These are phyloP conservation scores for Pythium utonaiense DNA, from an alignment of 352 stramenopile species.

Conservation along the genomic window DNA sequence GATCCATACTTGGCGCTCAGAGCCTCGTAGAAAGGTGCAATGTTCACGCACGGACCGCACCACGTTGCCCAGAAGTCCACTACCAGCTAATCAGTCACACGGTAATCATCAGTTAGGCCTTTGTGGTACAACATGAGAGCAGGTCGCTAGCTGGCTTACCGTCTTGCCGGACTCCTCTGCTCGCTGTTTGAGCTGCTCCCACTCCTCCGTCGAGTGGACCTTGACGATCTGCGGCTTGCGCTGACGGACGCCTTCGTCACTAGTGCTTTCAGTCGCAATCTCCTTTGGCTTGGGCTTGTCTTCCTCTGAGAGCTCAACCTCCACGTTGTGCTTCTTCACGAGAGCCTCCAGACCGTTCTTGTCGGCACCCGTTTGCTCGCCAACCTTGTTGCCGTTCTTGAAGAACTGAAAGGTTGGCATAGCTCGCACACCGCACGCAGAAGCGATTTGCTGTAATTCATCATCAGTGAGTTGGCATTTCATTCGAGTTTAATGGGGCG, in stretches of 20 bases:
- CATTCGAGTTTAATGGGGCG: neutral
- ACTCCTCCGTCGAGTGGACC: slow-evolving; percentile 52
- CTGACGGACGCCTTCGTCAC: slow-evolving; percentile 40
- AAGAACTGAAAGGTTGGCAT: slow-evolving; percentile 97
- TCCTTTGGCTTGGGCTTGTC: slow-evolving; percentile 38
- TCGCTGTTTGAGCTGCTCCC: slow-evolving; percentile 43
- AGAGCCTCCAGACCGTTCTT: slow-evolving; percentile 46
- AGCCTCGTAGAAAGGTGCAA: slow-evolving; percentile 72
- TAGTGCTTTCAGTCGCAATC: neutral
- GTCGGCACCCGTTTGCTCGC: slow-evolving; percentile 87
- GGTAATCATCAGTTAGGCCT: neutral
- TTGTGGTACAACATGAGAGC: neutral
- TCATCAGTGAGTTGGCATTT: neutral
- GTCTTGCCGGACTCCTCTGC: slow-evolving; percentile 39
- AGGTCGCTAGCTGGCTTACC: slow-evolving; percentile 26
- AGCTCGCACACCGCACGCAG: slow-evolving; percentile 72
- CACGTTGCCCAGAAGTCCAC: slow-evolving; percentile 86
- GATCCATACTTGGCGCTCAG: slow-evolving; percentile 52
- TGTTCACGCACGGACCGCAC: slow-evolving; percentile 79
- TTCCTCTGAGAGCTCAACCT: slow-evolving; percentile 68
- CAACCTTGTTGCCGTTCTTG: slow-evolving; percentile 84
- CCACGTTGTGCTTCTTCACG: slow-evolving; percentile 79
- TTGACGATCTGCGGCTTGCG: slow-evolving; percentile 49
- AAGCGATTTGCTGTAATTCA: slow-evolving; percentile 42
- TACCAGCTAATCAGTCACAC: slow-evolving; percentile 41